A percentile compares a stretch with the other conserved stretches of the same genome.
These are phyloP conservation scores for Prosopis cineraria DNA, from an alignment of 306 rosid species.

Conservation along the genomic window DNA sequence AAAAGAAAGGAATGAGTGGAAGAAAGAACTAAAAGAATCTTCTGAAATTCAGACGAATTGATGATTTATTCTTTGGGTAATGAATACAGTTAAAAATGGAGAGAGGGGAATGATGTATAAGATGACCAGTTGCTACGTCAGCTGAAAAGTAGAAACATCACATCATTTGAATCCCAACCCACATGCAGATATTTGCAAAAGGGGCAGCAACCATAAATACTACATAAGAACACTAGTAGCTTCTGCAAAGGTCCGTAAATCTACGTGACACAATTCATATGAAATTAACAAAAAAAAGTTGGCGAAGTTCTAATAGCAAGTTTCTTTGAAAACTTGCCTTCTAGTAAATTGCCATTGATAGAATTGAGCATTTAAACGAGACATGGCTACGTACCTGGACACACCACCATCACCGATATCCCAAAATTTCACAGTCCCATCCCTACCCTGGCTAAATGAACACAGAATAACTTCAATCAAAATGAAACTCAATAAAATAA, in stretches of 20 bases:
- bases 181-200: background rate
- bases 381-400: constrained; percentile 59
- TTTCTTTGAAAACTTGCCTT: too few relatives aligned
- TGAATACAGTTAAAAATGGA: too few relatives aligned
- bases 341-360: background rate
- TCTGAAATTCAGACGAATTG: background rate
- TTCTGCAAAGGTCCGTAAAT: too few relatives aligned
- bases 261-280: background rate
- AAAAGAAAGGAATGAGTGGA: background rate
- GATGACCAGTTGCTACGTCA: background rate
- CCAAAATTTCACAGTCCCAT: constrained; percentile 94
- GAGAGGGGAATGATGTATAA: background rate
- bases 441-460: constrained; percentile 92
- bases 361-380: background rate
- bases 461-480: constrained; percentile 2
- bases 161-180: background rate
- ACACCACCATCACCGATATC: constrained; percentile 67
- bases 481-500: constrained; percentile 14
- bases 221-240: too few relatives aligned
- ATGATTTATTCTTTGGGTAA: background rate
- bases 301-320: too few relatives aligned
- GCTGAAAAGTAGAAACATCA: background rate
- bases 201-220: background rate
- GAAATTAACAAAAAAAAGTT: background rate
- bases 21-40: background rate